phyloP scores from a whole-genome alignment of 2,329 filamentous ascomycete genomes.

The Exserohilum rostratum region DNA sequence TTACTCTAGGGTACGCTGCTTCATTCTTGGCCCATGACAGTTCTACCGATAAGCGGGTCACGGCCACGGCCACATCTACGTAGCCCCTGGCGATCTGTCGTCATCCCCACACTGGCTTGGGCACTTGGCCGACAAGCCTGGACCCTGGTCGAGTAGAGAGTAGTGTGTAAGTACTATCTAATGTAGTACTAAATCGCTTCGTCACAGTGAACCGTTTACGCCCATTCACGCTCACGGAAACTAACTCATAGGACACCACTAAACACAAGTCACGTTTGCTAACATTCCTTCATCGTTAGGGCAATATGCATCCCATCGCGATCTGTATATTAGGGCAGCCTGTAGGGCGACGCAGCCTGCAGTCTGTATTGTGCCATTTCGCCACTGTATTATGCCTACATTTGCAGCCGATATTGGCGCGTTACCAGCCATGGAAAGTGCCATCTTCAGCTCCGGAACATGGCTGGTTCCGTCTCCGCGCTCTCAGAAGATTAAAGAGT shows the following conservation, averaged over 20 bases:
- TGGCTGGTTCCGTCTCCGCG: neutral
- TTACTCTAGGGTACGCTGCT: neutral
- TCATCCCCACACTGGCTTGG: constrained; percentile 12
- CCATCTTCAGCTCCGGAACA: neutral
- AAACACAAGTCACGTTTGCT: constrained; percentile 5
- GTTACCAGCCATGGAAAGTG: neutral
- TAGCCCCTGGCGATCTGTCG: constrained; percentile 14
- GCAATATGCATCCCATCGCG: constrained; percentile 6
- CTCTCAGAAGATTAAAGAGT: neutral
- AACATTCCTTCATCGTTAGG: neutral
- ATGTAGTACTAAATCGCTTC: constrained; percentile 17
- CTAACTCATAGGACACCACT: neutral
- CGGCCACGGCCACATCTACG: neutral
- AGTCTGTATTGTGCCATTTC: constrained; percentile 1
- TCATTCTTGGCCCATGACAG: neutral
- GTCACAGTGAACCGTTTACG: neutral
- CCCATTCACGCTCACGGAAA: neutral
- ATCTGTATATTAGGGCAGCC: constrained; percentile 9
- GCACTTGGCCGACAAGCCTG: constrained; percentile 4
- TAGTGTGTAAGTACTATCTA: neutral
- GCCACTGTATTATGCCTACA: constrained; percentile 4
- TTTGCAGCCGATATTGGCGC: neutral
- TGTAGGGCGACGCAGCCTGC: constrained; percentile 8
- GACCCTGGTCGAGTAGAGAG: constrained; percentile 10
- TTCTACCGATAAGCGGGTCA: constrained; percentile 2